These are phyloP conservation scores for Chenopodium suecicum DNA, from an alignment of 148 eudicot genomes.

Conservation along the genomic window DNA sequence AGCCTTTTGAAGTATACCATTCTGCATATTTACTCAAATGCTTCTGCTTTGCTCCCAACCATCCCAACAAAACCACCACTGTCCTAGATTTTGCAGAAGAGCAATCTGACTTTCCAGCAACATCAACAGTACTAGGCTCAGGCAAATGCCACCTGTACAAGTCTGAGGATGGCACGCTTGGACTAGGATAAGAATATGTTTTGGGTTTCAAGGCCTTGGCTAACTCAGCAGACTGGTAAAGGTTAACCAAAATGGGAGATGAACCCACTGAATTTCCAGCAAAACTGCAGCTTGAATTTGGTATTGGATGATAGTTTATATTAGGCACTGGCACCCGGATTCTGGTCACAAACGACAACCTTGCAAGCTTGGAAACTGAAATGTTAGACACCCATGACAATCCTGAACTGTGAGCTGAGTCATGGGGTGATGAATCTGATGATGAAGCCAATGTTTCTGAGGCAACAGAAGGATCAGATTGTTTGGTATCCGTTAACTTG, in stretches of 20 bases:
- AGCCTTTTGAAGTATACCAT: slow-evolving; percentile 97
- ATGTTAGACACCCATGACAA: slow-evolving; percentile 70
- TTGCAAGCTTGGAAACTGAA: slow-evolving; percentile 65
- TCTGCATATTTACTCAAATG: slow-evolving; percentile 87
- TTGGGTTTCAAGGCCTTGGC: slow-evolving; percentile 54
- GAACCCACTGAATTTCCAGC: slow-evolving; percentile 30
- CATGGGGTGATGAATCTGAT: background rate
- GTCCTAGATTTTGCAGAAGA: slow-evolving; percentile 73
- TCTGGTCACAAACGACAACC: slow-evolving; percentile 51
- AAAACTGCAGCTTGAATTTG: slow-evolving; percentile 21
- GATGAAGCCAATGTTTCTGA: slow-evolving; percentile 38
- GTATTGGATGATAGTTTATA: slow-evolving; percentile 27
- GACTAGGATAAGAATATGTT: slow-evolving; percentile 33
- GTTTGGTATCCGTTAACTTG: slow-evolving; percentile 45
- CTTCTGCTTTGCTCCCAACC: slow-evolving; percentile 98
- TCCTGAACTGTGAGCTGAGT: slow-evolving; percentile 31
- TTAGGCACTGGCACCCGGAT: slow-evolving; percentile 64
- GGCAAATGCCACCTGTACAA: slow-evolving; percentile 95
- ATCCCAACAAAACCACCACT: slow-evolving; percentile 88
- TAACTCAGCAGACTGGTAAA: slow-evolving; percentile 73
- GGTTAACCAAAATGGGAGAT: slow-evolving; percentile 42
- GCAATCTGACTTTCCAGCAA: slow-evolving; percentile 53
- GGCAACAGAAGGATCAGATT: slow-evolving; percentile 34
- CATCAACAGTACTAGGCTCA: slow-evolving; percentile 45
- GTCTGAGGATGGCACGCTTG: slow-evolving; percentile 46